Evolutionary conservation across 306 rosid genomes (phyloP), one percentile per base, ranked within the genome.

Genomic region (Quercus ilex): DNA sequence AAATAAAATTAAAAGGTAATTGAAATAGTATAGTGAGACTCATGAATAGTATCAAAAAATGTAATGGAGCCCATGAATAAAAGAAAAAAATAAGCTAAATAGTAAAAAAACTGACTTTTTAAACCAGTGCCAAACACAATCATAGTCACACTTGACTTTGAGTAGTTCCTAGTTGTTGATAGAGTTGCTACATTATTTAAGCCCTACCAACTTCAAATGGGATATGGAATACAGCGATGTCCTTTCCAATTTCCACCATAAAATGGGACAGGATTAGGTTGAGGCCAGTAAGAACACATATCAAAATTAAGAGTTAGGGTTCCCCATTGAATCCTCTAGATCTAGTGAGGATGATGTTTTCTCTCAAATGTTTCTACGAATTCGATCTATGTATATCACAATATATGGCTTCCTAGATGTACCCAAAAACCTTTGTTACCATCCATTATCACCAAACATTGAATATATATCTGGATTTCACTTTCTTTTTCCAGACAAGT

Each of bases 191-290:
- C 4, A 8, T 38, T 8, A 38, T 38, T 38, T 23, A 26, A 4
- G 5, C 6, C 14, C 7, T 15, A 58, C 5, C 49, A 65, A 64
- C 33, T 15, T 18, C 21, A 5, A 30, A 49, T 20, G 72, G 70
- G 79, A 79, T 73, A 84, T 87, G 91, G 88, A 77, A 68, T 90
- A 78, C 91, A 87, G 90, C 91, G 75, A 73, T 56, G 69, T 74
- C 56, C 28, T 67, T 56, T 69, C 80, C 77, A 71, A 41, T 8
- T 41, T 8, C 83, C 69, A 86, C 19, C 75, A 17, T 41, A 41
- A 41, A 41, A 8, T 67, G 57, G 3, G 57, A 59, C 14, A 49
- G 64, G 75, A 53, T 59, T 77, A 78, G 43, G 5, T 63, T 75
- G 74, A 69, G 55, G 77, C 65, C 74, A 74, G 79, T 72, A 49